These are phyloP conservation scores for Podospora australis DNA, from an alignment of 495 filamentous ascomycete species.

Conservation along the genomic window DNA sequence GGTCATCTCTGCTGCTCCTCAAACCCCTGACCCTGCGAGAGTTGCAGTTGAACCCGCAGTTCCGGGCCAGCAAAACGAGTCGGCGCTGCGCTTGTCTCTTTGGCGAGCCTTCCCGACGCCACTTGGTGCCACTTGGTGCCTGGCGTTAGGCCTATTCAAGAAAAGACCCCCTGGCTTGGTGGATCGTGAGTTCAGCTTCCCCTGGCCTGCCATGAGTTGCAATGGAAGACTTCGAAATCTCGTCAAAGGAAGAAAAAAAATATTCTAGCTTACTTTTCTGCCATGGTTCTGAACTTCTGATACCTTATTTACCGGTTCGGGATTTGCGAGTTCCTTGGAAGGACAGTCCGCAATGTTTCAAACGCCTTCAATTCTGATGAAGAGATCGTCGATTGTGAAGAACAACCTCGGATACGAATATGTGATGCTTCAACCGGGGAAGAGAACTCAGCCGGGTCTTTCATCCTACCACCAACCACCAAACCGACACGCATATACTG, in stretches of 20 bases:
- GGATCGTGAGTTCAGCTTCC: background rate
- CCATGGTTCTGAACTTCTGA: too few relatives aligned
- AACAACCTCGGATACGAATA: too few relatives aligned
- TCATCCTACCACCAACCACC: too few relatives aligned
- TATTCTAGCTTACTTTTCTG: slow-evolving; percentile 6
- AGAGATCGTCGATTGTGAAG: too few relatives aligned
- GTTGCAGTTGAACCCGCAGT: slow-evolving; percentile 2
- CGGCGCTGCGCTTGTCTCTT: background rate
- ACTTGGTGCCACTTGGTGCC: slow-evolving; percentile 11
- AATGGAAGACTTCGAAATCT: slow-evolving; percentile 1
- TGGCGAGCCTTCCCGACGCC: slow-evolving; percentile 6
- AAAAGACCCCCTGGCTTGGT: background rate
- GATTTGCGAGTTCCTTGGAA: background rate
- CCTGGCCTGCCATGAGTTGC: slow-evolving; percentile 1
- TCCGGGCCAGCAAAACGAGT: slow-evolving; percentile 1
- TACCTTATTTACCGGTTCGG: too few relatives aligned
- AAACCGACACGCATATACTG: too few relatives aligned
- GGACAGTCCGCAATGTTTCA: too few relatives aligned
- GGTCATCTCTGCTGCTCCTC: too few relatives aligned
- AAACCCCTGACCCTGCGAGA: slow-evolving; percentile 1
- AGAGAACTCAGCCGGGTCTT: too few relatives aligned
- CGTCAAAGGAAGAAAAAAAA: too few relatives aligned
- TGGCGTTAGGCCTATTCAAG: slow-evolving; percentile 3
- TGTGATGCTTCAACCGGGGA: too few relatives aligned
- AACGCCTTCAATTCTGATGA: too few relatives aligned